Conservation (phyloP, 2,329 filamentous ascomycete genomes). For the Ophiostoma piceae region DNA sequence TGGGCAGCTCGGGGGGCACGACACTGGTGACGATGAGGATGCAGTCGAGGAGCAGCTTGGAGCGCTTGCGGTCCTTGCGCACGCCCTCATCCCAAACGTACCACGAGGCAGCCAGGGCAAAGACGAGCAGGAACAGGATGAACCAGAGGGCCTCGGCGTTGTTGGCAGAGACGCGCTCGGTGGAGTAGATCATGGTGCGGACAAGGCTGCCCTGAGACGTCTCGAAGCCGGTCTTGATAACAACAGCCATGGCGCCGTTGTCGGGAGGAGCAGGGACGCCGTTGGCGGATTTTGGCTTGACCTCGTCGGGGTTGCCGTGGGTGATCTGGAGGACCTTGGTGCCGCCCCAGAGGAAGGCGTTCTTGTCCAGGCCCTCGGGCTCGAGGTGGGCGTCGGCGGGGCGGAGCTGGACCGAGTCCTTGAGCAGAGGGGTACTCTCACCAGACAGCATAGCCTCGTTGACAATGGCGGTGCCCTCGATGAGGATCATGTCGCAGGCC, state of each 20-base stretch:
- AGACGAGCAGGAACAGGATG: constrained; percentile 92
- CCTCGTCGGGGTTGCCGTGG: constrained; percentile 74
- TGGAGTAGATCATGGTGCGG: constrained; percentile 99
- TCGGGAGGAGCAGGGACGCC: constrained; percentile 83
- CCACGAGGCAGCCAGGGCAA: constrained; percentile 95
- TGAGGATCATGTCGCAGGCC: constrained; percentile 91
- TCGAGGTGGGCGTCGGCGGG: constrained; percentile 77
- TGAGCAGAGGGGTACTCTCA: constrained; percentile 92
- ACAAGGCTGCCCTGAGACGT: constrained; percentile 97
- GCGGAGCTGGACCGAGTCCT: constrained; percentile 89
- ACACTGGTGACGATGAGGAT: constrained; percentile 97
- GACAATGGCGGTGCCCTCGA: constrained; percentile 93
- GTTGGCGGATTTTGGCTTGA: constrained; percentile 63
- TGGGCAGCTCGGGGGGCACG: constrained; percentile 94
- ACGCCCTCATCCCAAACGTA: constrained; percentile 99
- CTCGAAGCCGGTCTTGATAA: constrained; percentile 97
- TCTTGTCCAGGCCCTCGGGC: constrained; percentile 89
- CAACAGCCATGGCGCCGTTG: constrained; percentile 86
- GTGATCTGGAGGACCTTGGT: constrained; percentile 96
- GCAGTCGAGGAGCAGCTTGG: constrained; percentile 94
- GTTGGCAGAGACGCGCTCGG: constrained; percentile 96
- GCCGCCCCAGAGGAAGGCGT: constrained; percentile 90
- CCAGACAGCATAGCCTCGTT: constrained; percentile 99
- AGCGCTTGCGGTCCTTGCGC: constrained; percentile 87
- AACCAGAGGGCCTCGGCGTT: constrained; percentile 95